Percentiles rank a stretch among this genome's conserved stretches.
phyloP scores from a whole-genome alignment of 1,139 yeast genomes.

The Candida mesenterica region DNA sequence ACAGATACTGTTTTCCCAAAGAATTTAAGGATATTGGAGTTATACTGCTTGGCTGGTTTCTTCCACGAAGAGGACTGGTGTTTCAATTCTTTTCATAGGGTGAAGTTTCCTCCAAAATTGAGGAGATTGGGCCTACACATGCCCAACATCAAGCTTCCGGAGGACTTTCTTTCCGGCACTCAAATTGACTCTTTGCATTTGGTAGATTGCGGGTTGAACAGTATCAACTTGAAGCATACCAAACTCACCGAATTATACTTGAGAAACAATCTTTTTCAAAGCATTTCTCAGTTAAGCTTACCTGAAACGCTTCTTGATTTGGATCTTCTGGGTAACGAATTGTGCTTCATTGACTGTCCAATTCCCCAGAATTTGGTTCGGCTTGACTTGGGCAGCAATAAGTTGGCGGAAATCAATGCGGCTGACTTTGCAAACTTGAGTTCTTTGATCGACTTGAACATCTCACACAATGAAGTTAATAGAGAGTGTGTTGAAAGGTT shows the following conservation, averaged over 20 bases:
- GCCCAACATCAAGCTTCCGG: neutral
- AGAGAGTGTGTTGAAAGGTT: too few species aligned
- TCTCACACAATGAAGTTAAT: neutral
- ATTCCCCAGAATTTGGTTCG: too few species aligned
- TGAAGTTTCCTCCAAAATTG: constrained; percentile 3
- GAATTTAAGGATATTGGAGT: constrained; percentile 2
- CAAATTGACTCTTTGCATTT: neutral
- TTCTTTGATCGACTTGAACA: neutral
- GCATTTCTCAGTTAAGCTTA: neutral
- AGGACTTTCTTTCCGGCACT: neutral
- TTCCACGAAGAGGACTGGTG: too few species aligned
- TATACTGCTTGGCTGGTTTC: constrained; percentile 5
- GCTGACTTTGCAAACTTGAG: neutral
- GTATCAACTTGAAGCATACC: neutral
- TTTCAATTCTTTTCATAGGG: neutral
- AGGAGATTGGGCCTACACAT: constrained; percentile 1
- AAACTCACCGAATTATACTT: neutral
- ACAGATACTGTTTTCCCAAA: constrained; percentile 3
- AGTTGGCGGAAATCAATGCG: neutral
- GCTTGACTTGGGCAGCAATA: constrained; percentile 3
- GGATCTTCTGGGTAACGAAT: neutral
- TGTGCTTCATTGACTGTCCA: too few species aligned
- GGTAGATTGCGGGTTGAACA: neutral
- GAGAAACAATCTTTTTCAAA: neutral
- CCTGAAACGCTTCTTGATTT: neutral